phyloP scores from a whole-genome alignment of 1,284 basidiomycete genomes.

The Blastosporella zonata region DNA sequence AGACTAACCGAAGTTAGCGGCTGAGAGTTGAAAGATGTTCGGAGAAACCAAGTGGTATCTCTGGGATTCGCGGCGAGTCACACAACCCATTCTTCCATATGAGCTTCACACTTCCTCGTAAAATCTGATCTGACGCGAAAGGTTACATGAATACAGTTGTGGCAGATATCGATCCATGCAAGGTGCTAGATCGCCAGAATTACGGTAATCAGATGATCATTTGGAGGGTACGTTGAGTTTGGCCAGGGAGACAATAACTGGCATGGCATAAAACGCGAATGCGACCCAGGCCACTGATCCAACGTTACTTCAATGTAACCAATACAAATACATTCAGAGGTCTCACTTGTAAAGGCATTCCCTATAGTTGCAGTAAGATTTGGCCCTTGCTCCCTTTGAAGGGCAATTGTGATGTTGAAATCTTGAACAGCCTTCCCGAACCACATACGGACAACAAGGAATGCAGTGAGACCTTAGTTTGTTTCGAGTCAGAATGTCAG shows the following conservation, averaged over 20 bases:
- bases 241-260: conserved; percentile 66
- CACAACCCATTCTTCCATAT: conserved; percentile 1
- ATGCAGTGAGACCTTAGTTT: conserved; percentile 58
- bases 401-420: conserved; percentile 62
- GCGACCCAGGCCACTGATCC: conserved; percentile 66
- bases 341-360: conserved; percentile 76
- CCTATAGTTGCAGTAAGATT: conserved; percentile 59
- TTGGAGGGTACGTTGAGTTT: conserved; percentile 62
- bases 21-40: neutral
- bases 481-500: neutral
- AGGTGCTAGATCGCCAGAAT: neutral
- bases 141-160: neutral
- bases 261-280: conserved; percentile 70
- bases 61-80: conserved; percentile 5
- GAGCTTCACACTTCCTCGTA: neutral
- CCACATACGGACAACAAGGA: conserved; percentile 75
- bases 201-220: conserved; percentile 12
- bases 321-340: conserved; percentile 3
- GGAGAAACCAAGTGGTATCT: neutral
- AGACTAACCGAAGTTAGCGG: neutral
- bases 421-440: conserved; percentile 76
- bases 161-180: too few relatives aligned
- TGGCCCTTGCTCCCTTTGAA: conserved; percentile 50
- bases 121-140: too few relatives aligned
- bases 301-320: conserved; percentile 4